These are phyloP conservation scores for Penicillium lividum DNA, from an alignment of 495 filamentous ascomycete species.

Conservation along the genomic window DNA sequence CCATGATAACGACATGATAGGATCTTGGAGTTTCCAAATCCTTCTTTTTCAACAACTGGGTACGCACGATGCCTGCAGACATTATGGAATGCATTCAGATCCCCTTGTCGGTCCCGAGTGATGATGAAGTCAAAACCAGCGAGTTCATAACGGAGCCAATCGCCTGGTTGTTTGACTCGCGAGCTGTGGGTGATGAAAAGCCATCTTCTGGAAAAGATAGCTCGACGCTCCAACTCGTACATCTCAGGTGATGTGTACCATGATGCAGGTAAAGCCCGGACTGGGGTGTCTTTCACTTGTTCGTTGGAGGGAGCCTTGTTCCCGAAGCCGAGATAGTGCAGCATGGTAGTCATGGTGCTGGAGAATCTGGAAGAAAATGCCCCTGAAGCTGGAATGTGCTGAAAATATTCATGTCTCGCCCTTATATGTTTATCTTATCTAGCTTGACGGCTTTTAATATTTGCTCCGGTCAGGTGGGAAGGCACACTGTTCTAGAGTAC, in stretches of 20 bases:
- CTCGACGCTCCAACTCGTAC: conserved; percentile 52
- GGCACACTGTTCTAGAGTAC: not conserved
- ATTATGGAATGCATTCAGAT: conserved; percentile 57
- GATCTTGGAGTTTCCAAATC: conserved; percentile 47
- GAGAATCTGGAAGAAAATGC: not conserved
- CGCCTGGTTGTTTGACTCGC: conserved; percentile 47
- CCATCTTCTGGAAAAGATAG: conserved; percentile 54
- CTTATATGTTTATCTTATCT: not conserved
- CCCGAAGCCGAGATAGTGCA: conserved; percentile 36
- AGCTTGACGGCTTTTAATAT: not conserved
- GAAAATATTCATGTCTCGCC: not conserved
- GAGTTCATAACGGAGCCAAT: conserved; percentile 49
- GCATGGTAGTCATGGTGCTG: conserved; percentile 12
- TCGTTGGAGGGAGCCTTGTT: conserved; percentile 20
- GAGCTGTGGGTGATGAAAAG: conserved; percentile 50
- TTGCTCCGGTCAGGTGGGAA: not conserved
- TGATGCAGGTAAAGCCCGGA: conserved; percentile 46
- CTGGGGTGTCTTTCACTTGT: conserved; percentile 19
- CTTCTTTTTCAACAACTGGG: conserved; percentile 45
- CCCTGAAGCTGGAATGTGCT: not conserved
- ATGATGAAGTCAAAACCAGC: conserved; percentile 53
- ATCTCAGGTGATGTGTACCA: conserved; percentile 52
- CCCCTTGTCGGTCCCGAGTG: conserved; percentile 43
- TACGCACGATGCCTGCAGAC: conserved; percentile 57
- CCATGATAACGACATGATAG: conserved; percentile 14